Conservation (phyloP, 2,329 filamentous ascomycete genomes). For the Ceratocystis albifundus region DNA sequence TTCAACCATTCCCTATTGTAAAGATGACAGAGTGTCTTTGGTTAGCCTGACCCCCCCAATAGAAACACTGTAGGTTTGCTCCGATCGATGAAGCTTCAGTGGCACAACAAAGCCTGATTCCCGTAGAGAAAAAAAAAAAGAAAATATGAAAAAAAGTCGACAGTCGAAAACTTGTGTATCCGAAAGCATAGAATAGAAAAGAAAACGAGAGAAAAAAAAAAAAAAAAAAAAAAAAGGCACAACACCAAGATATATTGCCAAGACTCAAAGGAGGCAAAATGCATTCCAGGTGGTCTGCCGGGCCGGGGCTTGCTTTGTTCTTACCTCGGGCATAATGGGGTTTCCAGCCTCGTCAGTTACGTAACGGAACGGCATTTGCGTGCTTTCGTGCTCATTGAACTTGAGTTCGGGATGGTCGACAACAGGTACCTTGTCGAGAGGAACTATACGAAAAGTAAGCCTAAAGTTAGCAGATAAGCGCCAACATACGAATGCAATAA, state of each 20-base stretch:
- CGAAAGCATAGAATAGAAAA: not conserved
- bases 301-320: conserved; percentile 25
- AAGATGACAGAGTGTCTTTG: not conserved
- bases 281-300: not conserved
- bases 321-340: conserved; percentile 83
- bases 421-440: conserved; percentile 68
- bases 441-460: conserved; percentile 39
- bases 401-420: conserved; percentile 81
- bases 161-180: not conserved
- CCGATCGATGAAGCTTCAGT: not conserved
- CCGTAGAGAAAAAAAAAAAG: not conserved
- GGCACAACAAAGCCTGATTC: not conserved
- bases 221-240: not conserved
- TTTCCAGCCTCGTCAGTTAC: conserved; percentile 63
- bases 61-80: not conserved
- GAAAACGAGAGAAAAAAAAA: not conserved
- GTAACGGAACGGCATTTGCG: conserved; percentile 96
- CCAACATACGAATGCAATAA: too few relatives aligned
- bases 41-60: not conserved
- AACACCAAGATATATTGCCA: not conserved
- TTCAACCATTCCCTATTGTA: conserved; percentile 80
- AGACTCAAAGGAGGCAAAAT: conserved; percentile 12
- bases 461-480: not conserved
- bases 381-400: conserved; percentile 84
- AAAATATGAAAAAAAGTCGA: not conserved